Percentiles rank a stretch among this genome's conserved stretches.
These are phyloP conservation scores for Termitomyces sp. DNA, from an alignment of 768 basidiomycete genomes.

Conservation along the genomic window DNA sequence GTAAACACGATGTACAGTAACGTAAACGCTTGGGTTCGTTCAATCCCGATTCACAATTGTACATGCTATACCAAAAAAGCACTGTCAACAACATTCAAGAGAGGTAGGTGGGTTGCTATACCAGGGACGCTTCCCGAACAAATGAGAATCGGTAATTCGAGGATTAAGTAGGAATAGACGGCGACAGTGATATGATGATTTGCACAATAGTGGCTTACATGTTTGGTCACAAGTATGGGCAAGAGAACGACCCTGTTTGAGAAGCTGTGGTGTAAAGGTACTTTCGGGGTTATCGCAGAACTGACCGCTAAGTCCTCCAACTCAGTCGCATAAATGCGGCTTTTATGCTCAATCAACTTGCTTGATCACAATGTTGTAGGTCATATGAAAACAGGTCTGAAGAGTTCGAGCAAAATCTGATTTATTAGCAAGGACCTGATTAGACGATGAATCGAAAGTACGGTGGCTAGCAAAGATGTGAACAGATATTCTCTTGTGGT, in stretches of 20 bases:
- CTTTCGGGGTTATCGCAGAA: not conserved
- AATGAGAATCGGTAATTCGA: not conserved
- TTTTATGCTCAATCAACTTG: not conserved
- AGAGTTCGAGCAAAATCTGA: not conserved
- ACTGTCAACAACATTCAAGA: not conserved
- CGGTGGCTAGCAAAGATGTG: not conserved
- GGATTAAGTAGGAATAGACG: not conserved
- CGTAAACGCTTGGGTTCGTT: not conserved
- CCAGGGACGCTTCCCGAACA: not conserved
- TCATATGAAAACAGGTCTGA: not conserved
- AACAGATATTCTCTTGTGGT: not conserved
- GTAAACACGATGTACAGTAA: not conserved
- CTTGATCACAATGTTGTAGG: not conserved
- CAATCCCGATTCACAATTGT: not conserved
- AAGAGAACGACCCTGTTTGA: not conserved
- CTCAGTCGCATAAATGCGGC: too few relatives aligned
- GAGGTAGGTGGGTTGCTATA: not conserved
- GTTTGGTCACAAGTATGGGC: not conserved
- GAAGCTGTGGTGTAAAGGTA: not conserved
- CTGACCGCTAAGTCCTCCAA: conserved; percentile 11
- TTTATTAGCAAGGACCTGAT: not conserved
- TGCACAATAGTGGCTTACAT: not conserved
- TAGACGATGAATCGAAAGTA: not conserved
- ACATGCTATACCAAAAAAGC: conserved; percentile 2
- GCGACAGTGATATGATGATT: conserved; percentile 2